Evolutionary conservation across 768 basidiomycete genomes (phyloP).

Genomic region (Ramaria rubella): DNA sequence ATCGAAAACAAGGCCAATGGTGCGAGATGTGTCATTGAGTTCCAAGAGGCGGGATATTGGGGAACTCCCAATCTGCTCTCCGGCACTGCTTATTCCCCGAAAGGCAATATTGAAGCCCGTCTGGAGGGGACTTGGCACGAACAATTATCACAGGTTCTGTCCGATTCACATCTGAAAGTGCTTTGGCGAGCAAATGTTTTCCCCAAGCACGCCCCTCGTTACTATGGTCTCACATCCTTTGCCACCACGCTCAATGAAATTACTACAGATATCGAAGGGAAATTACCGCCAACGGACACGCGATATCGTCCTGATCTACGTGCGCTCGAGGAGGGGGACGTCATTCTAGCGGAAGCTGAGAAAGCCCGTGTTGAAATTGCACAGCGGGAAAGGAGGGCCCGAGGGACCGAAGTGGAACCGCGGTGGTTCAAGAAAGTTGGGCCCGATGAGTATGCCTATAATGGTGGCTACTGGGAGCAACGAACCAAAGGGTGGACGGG

Average conservation of each 20-base stretch:
- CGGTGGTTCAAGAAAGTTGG: slow-evolving; percentile 68
- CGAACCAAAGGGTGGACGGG: slow-evolving; percentile 54
- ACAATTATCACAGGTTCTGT: slow-evolving; percentile 61
- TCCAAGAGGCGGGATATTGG: slow-evolving; percentile 84
- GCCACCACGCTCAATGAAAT: slow-evolving; percentile 79
- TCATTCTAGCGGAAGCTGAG: slow-evolving; percentile 63
- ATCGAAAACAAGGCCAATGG: slow-evolving; percentile 56
- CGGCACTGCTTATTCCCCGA: slow-evolving; percentile 48
- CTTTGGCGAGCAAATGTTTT: slow-evolving; percentile 75
- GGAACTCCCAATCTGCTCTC: slow-evolving; percentile 61
- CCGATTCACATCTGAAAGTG: slow-evolving; percentile 60
- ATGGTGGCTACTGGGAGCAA: slow-evolving; percentile 80
- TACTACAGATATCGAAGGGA: slow-evolving; percentile 53
- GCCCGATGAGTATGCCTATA: slow-evolving; percentile 64
- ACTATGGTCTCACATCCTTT: slow-evolving; percentile 79
- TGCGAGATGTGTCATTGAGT: slow-evolving; percentile 65
- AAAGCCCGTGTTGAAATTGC: slow-evolving; percentile 68
- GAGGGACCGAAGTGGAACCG: slow-evolving; percentile 52
- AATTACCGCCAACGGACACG: slow-evolving; percentile 76
- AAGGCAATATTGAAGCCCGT: slow-evolving; percentile 48
- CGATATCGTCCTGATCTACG: slow-evolving; percentile 75
- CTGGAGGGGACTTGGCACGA: slow-evolving; percentile 93
- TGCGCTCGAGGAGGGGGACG: slow-evolving; percentile 70
- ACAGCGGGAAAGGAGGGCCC: slow-evolving; percentile 65
- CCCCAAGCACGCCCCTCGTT: slow-evolving; percentile 60